A percentile compares a stretch with the other conserved stretches of the same genome.
Evolutionary conservation across 257 asterid genomes (phyloP).

Genomic region (Marsdenia floribunda): DNA sequence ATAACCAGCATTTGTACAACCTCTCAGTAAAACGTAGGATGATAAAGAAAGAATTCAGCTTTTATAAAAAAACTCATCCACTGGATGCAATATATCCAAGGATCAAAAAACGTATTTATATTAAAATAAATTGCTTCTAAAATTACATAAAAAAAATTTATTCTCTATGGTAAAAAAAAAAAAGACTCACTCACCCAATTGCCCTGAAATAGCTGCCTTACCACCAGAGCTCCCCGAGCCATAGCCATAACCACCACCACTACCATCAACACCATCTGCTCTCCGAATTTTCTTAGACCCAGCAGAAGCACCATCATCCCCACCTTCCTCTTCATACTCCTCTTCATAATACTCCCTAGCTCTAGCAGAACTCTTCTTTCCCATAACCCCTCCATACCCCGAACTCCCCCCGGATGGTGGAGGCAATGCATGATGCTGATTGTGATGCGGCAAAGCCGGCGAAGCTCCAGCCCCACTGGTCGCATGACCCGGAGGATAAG

Average conservation of each 20-base stretch:
- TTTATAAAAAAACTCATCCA: neutral
- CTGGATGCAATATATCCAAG: neutral
- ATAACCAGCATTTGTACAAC: neutral
- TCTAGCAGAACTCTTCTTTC: slow-evolving; percentile 55
- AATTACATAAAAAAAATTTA: neutral
- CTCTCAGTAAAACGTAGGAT: neutral
- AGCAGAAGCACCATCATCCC: slow-evolving; percentile 37
- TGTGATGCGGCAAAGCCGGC: slow-evolving; percentile 26
- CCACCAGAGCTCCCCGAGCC: slow-evolving; percentile 50
- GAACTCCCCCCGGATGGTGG: slow-evolving; percentile 32
- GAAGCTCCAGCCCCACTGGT: slow-evolving; percentile 20
- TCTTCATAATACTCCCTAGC: slow-evolving; percentile 65
- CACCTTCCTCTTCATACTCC: slow-evolving; percentile 52
- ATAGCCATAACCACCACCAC: slow-evolving; percentile 52
- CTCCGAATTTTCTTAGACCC: slow-evolving; percentile 52
- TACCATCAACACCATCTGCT: slow-evolving; percentile 46
- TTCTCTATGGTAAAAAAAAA: neutral
- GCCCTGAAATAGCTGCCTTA: slow-evolving; percentile 52
- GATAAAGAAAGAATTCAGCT: neutral
- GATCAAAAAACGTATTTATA: neutral
- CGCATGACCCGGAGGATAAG: slow-evolving; percentile 25
- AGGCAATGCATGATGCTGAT: slow-evolving; percentile 40
- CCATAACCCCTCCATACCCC: slow-evolving; percentile 40
- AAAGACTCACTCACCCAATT: slow-evolving; percentile 42
- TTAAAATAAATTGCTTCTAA: neutral